phyloP scores from a whole-genome alignment of 1,284 basidiomycete genomes.

The Ustilago shanxiensis region DNA sequence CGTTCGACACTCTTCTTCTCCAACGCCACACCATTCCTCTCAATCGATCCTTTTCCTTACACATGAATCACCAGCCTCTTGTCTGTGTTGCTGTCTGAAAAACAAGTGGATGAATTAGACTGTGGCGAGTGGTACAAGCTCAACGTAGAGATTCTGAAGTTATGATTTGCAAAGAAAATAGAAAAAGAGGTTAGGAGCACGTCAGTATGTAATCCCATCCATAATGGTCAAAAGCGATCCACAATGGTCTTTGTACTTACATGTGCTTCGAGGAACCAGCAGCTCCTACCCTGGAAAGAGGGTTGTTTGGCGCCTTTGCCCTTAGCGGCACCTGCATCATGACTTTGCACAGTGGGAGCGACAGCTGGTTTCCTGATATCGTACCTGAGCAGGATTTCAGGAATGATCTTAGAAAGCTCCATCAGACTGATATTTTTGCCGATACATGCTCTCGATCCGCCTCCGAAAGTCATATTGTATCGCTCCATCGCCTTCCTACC shows the following conservation, averaged over 20 bases:
- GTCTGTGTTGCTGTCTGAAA: no score
- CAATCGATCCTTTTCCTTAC: no score
- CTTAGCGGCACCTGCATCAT: neutral
- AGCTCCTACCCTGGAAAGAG: constrained; percentile 40
- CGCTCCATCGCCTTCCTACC: constrained; percentile 45
- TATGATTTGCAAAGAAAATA: no score
- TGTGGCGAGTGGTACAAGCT: constrained; percentile 31
- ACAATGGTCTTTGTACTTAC: constrained; percentile 19
- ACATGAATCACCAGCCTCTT: neutral
- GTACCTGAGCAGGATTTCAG: constrained; percentile 56
- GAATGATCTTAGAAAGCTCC: constrained; percentile 63
- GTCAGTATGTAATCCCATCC: no score
- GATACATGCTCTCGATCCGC: constrained; percentile 60
- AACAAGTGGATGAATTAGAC: neutral
- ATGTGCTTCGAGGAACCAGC: constrained; percentile 52
- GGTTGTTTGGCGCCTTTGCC: constrained; percentile 9
- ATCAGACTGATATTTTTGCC: constrained; percentile 65
- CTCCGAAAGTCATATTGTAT: constrained; percentile 56
- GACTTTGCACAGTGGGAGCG: neutral
- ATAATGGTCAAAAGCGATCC: no score
- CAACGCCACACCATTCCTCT: neutral
- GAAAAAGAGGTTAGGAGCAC: no score
- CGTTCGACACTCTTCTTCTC: no score
- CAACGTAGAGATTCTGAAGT: constrained; percentile 37
- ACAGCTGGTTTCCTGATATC: constrained; percentile 42